These are phyloP conservation scores for Davidsoniella neocaledoniae DNA, from an alignment of 2,329 filamentous ascomycete species.

Conservation along the genomic window DNA sequence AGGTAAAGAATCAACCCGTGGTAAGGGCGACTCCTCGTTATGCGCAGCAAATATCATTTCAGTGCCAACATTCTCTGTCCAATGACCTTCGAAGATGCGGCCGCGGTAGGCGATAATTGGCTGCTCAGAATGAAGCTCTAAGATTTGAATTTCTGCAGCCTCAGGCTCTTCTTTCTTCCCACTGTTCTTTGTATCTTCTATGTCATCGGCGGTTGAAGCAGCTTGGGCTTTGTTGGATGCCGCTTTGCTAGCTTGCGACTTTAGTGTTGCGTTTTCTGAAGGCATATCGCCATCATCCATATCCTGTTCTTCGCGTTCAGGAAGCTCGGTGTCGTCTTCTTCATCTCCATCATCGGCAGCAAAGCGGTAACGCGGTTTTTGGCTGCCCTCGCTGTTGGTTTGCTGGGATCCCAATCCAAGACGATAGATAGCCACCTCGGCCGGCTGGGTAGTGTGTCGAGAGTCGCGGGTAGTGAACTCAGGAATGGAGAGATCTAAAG, in stretches of 20 bases:
- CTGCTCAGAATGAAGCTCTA: constrained; percentile 61
- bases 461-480: constrained; percentile 26
- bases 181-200: constrained; percentile 2
- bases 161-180: constrained; percentile 9
- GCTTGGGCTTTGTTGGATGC: too few relatives aligned
- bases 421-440: constrained; percentile 16
- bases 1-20: constrained; percentile 32
- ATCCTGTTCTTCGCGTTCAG: constrained; percentile 22
- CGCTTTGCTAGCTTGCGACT: background rate
- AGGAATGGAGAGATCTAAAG: constrained; percentile 44
- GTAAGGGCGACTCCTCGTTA: constrained; percentile 18
- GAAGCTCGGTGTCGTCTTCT: constrained; percentile 18
- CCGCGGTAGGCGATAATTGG: constrained; percentile 70
- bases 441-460: constrained; percentile 12
- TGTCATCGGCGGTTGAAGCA: background rate
- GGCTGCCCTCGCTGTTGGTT: background rate
- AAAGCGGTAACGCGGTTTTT: constrained; percentile 12
- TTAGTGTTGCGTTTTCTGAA: background rate
- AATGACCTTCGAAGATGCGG: constrained; percentile 61
- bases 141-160: constrained; percentile 48
- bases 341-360: constrained; percentile 16
- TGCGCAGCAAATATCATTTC: constrained; percentile 55
- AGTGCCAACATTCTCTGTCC: constrained; percentile 71
- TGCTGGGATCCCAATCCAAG: constrained; percentile 16
- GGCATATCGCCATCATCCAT: constrained; percentile 9